Evolutionary conservation across 192 early-diverging fungal genomes (phyloP), one percentile per base, ranked within the genome.

Genomic region (Dissophora globulifera): DNA sequence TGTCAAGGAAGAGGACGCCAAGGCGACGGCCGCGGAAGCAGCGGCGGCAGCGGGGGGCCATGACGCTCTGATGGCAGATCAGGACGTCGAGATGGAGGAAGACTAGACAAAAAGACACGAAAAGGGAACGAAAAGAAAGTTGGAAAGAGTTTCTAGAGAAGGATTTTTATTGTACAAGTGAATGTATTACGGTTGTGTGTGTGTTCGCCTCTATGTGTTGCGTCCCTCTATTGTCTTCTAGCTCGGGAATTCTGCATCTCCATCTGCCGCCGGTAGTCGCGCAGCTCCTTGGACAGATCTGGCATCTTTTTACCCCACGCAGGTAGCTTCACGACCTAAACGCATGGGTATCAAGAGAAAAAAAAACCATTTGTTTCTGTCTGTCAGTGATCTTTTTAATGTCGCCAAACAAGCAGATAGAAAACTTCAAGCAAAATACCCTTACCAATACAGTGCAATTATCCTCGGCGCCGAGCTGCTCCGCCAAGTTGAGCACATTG

Each of bases 391-490:
- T n/a, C n/a, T n/a, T n/a, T n/a, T n/a, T n/a, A n/a, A n/a, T n/a
- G n/a, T n/a, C n/a, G n/a, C n/a, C n/a, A n/a, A n/a, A n/a, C n/a
- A n/a, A n/a, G n/a, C n/a, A n/a, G n/a, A n/a, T n/a, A 12, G n/a
- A 31, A 50, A 23, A 23, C 11, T 25, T 23, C 38, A 38, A 30
- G 47, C 19, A 1, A 8, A n/a, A n/a, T n/a, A n/a, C n/a, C 30
- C 52, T n/a, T 79, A 87, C 87, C 81, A 89, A 58, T 17, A 83
- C 82, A 0, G 88, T 92, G 53, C 83, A 82, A 65, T 92, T 92
- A 62, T 92, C 91, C 51, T 92, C 88, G 2, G 90, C 84, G 19
- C 88, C 88, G 29, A 90, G 60, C 16, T 87, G 85, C 63, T 91
- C 91, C 31, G 82, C 86, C 1, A 83, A 43, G 47, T 90, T 88